Evolutionary conservation across 2,329 filamentous ascomycete species (phyloP), one percentile per base, ranked within the genome.

Genomic region (Bipolaris gigantea): DNA sequence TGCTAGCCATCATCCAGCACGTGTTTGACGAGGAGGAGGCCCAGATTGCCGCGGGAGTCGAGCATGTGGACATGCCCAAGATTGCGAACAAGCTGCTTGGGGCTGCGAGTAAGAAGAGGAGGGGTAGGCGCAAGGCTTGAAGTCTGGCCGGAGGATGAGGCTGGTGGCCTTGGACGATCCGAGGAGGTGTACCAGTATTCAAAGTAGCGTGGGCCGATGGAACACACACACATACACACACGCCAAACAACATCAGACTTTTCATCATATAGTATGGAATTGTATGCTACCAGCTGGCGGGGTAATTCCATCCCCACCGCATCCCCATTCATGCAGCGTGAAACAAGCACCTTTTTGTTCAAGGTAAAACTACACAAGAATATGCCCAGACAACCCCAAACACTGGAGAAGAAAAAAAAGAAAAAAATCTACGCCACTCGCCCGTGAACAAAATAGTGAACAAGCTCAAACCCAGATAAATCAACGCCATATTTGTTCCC

Each of bases 21-120:
- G 71, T 72, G 2, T 70, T 74, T 44, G 66, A 70, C 11, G 70
- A 72, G 42, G 67, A 70, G 15, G 72, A 75, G 13, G 55, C 25
- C 3, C 32, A 15, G 7, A 72, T 73, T 16, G 67, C 66, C 0
- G 48, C 13, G 4, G 71, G 71, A 0, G 69, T 64, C 0, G 71
- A 73, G 54, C 33, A 63, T 11, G 32, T 55, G 48, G 49, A 65
- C 15, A 61, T 72, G 63, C 60, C 64, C 30, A 70, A 65, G 62
- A 59, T 72, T 40, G 41, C 53, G 16, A 67, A 67, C 32, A 71
- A 72, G 57, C 23, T 72, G 43, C 13, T 71, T 5, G 69, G 69
- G 4, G 66, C 65, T 3, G 65, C 65, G 8, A 59, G 50, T 52
- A 69, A 62, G 60, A 65, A 59, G 62, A 64, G 55, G 55, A 64